Evolutionary conservation across 176 grass and related monocot species (phyloP), one percentile per base, ranked within the genome.

Genomic region (Ananas comosus): DNA sequence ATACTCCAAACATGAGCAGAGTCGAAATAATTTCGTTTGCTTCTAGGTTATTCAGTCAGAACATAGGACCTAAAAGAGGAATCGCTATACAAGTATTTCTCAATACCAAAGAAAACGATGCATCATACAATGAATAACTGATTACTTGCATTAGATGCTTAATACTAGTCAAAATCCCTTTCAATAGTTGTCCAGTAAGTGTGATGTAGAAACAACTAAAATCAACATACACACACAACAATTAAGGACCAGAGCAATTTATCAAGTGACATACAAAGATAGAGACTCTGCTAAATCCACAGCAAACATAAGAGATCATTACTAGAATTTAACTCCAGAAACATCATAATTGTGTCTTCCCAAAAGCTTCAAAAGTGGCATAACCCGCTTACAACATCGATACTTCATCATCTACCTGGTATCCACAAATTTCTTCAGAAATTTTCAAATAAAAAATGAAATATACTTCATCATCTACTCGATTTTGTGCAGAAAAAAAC

Each of bases 321-420:
- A 16, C n/a, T 59, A 21, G 56, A 59, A 59, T 59, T 59, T 61
- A 61, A 61, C 17, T 61, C 56, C 56, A 61, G 56, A 61, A 61
- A 61, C 56, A 61, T 21, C 17, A 61, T n/a, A 22, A 61, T 61
- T 19, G 10, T 61, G 13, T 61, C 56, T 18, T 18, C 4, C 13
- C 17, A 61, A 19, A 61, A 61, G 21, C 13, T 21, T 9, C 16
- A 10, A 61, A 21, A 61, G 6, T 22, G 56, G 56, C 56, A 21
- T 5, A 59, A 59, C 6, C 4, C 54, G 21, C 14, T 18, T 9
- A 59, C 1, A 59, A 2, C 14, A 18, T 8, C 17, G 9, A 61
- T 9, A 61, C 16, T 61, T 19, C 14, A 18, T 61, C 56, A 61
- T 61, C 56, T 18, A 61, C 13, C 56, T 61, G 17, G 5, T 57